Percentiles rank a stretch among this genome's conserved stretches.
Conservation (phyloP, 441 rosid genomes). For the Adansonia gregorii region DNA sequence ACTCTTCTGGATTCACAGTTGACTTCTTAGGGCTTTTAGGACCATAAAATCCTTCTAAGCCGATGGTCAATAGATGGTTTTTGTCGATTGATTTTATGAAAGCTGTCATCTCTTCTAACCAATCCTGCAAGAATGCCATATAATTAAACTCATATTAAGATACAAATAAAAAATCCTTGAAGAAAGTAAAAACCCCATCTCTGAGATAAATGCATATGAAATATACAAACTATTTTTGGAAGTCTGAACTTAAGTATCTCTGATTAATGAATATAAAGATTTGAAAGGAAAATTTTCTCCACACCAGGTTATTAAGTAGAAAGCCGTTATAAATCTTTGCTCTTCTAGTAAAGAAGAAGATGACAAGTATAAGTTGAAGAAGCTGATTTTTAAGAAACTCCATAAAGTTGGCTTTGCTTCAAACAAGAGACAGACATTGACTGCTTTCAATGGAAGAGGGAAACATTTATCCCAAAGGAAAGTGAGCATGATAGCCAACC, state of each 20-base stretch:
- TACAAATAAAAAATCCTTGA: not conserved
- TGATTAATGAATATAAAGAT: not conserved
- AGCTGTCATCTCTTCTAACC: slow-evolving; percentile 88
- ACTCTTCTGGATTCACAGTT: slow-evolving; percentile 74
- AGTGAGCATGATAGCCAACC: not conserved
- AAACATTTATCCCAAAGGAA: not conserved
- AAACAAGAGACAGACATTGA: not conserved
- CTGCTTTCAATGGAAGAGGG: not conserved
- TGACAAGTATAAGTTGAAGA: not conserved
- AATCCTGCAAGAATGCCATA: slow-evolving; percentile 55
- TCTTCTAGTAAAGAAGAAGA: not conserved
- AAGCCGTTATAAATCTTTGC: too few relatives aligned
- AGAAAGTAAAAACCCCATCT: not conserved
- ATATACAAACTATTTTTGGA: too few relatives aligned
- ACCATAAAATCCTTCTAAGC: slow-evolving; percentile 95
- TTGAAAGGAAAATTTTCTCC: too few relatives aligned
- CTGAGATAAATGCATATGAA: not conserved
- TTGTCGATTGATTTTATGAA: slow-evolving; percentile 82
- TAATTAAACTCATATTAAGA: slow-evolving; percentile 14
- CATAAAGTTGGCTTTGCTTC: not conserved
- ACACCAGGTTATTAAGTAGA: too few relatives aligned
- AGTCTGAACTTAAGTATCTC: not conserved
- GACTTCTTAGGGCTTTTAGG: slow-evolving; percentile 73
- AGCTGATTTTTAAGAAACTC: not conserved
- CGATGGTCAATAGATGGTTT: slow-evolving; percentile 84